Percentiles rank a stretch among this genome's conserved stretches.
phyloP scores from a whole-genome alignment of 2,329 filamentous ascomycete genomes.

The Cladosporium velox region DNA sequence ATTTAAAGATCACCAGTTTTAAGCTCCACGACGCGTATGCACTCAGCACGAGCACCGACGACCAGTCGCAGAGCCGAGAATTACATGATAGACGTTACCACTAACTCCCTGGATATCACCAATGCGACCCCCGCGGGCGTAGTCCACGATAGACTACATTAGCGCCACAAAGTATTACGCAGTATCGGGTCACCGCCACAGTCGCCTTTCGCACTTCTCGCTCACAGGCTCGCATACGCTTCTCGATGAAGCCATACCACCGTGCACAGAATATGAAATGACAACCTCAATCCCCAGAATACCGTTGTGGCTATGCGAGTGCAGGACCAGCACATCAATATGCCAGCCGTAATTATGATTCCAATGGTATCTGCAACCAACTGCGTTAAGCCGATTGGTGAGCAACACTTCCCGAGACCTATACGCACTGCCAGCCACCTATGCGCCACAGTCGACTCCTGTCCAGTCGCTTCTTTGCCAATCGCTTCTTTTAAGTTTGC shows the following conservation, averaged over 20 bases:
- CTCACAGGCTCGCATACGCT: background rate
- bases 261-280: background rate
- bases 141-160: background rate
- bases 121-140: background rate
- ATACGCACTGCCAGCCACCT: background rate
- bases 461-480: background rate
- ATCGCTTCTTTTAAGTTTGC: background rate
- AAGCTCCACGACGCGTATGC: background rate
- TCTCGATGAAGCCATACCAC: background rate
- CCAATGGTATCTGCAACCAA: background rate
- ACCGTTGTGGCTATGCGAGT: background rate
- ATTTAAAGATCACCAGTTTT: background rate
- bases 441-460: background rate
- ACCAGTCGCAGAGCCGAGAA: background rate
- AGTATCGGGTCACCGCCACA: background rate
- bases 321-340: background rate
- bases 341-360: background rate
- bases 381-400: background rate
- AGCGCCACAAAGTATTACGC: background rate
- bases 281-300: background rate
- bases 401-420: background rate
- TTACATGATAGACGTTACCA: background rate
- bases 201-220: background rate
- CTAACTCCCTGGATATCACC: background rate
- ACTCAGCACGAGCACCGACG: background rate